Percentiles rank a stretch among this genome's conserved stretches.
Evolutionary conservation across 2,329 filamentous ascomycete genomes (phyloP).

Genomic region (Sodiomyces alkalinus): DNA sequence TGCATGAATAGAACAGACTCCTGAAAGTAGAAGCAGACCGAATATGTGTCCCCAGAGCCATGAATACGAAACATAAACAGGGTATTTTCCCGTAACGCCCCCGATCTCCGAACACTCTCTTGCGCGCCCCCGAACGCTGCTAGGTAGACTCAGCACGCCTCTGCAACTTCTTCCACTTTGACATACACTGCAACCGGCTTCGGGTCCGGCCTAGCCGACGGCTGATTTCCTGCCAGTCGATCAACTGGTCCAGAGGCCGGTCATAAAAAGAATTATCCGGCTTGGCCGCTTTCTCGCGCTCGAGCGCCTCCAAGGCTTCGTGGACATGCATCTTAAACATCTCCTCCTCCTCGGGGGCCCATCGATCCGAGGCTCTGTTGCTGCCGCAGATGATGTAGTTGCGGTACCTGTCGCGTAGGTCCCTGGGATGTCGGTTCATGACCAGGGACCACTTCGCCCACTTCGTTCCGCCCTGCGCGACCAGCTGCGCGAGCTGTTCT

Average conservation of each 20-base stretch:
- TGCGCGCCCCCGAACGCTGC: no score
- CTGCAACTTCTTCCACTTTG: slow-evolving; percentile 44
- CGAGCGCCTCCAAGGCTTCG: slow-evolving; percentile 22
- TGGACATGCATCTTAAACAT: slow-evolving; percentile 28
- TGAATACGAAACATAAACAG: no score
- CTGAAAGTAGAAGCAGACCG: no score
- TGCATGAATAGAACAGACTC: no score
- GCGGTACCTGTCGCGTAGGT: slow-evolving; percentile 55
- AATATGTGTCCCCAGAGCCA: no score
- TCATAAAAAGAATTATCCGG: slow-evolving; percentile 16
- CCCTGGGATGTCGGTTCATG: slow-evolving; percentile 48
- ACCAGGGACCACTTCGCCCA: slow-evolving; percentile 48
- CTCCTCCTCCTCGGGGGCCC: slow-evolving; percentile 46
- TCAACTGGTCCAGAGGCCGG: slow-evolving; percentile 32
- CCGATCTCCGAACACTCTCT: no score
- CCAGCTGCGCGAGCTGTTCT: slow-evolving; percentile 30
- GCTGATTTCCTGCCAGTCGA: slow-evolving; percentile 53
- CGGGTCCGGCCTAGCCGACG: slow-evolving; percentile 44
- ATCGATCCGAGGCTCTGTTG: slow-evolving; percentile 34
- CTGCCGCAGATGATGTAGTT: slow-evolving; percentile 49
- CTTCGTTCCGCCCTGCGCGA: slow-evolving; percentile 32
- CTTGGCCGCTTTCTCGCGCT: slow-evolving; percentile 15
- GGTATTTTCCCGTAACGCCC: no score
- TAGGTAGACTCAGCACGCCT: no score
- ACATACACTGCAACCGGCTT: slow-evolving; percentile 50